Conservation (phyloP, 768 basidiomycete genomes). For the Amanita subjunquillea region DNA sequence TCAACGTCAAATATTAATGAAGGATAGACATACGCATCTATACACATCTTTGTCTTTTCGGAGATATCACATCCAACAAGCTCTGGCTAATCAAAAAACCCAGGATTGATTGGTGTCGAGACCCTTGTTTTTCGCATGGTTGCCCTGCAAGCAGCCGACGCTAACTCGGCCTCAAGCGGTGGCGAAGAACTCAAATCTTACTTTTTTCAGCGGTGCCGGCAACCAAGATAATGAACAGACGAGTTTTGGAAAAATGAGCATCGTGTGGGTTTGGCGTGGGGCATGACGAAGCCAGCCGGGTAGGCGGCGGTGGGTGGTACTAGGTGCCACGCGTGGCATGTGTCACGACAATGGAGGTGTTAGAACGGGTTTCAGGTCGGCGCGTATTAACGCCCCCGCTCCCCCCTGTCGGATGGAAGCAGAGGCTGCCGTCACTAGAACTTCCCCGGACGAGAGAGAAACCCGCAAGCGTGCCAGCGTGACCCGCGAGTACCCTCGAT, state of each 20-base stretch:
- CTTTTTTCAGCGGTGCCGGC: background rate
- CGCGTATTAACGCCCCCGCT: too few relatives aligned
- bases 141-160: background rate
- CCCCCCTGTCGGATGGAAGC: too few relatives aligned
- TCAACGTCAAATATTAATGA: background rate
- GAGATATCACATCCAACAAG: background rate
- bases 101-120: background rate
- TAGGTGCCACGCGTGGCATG: too few relatives aligned
- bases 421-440: too few relatives aligned
- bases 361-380: too few relatives aligned
- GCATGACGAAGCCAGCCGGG: too few relatives aligned
- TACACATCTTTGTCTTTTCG: background rate
- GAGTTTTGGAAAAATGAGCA: background rate
- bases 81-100: background rate
- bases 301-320: too few relatives aligned
- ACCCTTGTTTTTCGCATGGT: background rate
- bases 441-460: too few relatives aligned
- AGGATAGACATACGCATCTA: background rate
- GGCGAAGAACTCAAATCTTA: background rate
- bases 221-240: background rate
- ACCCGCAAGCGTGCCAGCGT: too few relatives aligned
- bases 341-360: too few relatives aligned
- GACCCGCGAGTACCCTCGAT: too few relatives aligned
- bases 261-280: too few relatives aligned
- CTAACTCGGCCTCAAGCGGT: background rate